Conservation (phyloP, 116 monocot genomes). For the Papilionanthe hybrid region DNA sequence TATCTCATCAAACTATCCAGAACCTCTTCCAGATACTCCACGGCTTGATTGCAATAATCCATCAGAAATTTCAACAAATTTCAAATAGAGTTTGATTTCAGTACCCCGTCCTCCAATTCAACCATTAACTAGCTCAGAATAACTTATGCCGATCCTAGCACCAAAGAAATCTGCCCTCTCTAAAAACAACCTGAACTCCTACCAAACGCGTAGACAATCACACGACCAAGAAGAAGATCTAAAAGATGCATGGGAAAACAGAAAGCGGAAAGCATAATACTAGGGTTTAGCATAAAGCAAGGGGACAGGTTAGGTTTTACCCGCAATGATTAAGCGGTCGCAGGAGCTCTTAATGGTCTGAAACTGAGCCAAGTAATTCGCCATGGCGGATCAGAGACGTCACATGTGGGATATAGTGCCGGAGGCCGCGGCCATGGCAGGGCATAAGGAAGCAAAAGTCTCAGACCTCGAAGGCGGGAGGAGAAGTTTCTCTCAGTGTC, state of each 20-base stretch:
- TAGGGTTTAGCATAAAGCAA: background rate
- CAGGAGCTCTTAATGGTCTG: conserved; percentile 85
- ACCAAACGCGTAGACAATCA: background rate
- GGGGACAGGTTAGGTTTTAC: conserved; percentile 27
- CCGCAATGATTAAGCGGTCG: conserved; percentile 81
- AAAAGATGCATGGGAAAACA: background rate
- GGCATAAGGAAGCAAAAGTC: background rate
- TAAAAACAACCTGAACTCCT: background rate
- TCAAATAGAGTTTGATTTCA: background rate
- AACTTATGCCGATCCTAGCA: background rate
- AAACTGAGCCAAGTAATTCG: conserved; percentile 91
- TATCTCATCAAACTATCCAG: background rate
- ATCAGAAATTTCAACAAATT: background rate
- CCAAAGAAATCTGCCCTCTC: background rate
- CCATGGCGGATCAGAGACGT: conserved; percentile 41
- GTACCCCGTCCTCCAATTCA: background rate
- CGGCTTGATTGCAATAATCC: background rate
- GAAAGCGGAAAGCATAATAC: background rate
- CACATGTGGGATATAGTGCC: background rate
- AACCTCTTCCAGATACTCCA: background rate
- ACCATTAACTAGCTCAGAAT: background rate
- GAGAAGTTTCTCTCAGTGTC: background rate
- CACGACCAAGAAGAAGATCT: background rate
- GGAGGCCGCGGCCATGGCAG: background rate
- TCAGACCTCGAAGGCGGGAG: background rate